A percentile compares a stretch with the other conserved stretches of the same genome.
These are phyloP conservation scores for Protea cynaroides DNA, from an alignment of 164 flowering plant genomes.

Conservation along the genomic window DNA sequence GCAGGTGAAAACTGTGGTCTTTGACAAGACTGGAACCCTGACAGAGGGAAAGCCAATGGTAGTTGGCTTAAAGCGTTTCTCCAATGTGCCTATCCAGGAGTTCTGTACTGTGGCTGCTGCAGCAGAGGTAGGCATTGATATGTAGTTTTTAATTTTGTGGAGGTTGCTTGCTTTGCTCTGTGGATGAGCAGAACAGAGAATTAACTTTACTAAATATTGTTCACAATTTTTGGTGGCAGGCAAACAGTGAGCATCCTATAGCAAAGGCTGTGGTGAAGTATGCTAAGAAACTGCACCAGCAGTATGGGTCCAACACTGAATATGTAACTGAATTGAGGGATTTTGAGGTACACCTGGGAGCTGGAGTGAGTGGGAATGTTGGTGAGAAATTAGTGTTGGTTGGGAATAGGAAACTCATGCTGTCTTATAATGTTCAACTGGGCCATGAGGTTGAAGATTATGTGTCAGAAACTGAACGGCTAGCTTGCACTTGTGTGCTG, in stretches of 20 bases:
- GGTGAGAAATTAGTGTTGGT: slow-evolving; percentile 55
- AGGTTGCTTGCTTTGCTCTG: background rate
- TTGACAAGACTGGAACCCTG: slow-evolving; percentile 94
- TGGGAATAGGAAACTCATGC: slow-evolving; percentile 89
- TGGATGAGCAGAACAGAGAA: background rate
- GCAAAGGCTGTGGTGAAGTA: slow-evolving; percentile 82
- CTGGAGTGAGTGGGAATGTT: slow-evolving; percentile 76
- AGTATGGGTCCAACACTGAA: slow-evolving; percentile 33
- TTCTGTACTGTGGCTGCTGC: slow-evolving; percentile 65
- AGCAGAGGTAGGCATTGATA: slow-evolving; percentile 55
- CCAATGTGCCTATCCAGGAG: slow-evolving; percentile 57
- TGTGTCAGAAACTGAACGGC: slow-evolving; percentile 54
- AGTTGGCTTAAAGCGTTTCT: slow-evolving; percentile 65
- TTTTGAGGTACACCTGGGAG: slow-evolving; percentile 82
- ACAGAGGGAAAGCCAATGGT: slow-evolving; percentile 86
- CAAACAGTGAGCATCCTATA: slow-evolving; percentile 91
- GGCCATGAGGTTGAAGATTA: slow-evolving; percentile 49
- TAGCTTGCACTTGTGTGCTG: slow-evolving; percentile 77
- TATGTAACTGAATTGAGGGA: slow-evolving; percentile 45
- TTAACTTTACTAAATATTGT: background rate
- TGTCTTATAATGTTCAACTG: slow-evolving; percentile 33
- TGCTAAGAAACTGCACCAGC: slow-evolving; percentile 54
- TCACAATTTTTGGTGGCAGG: slow-evolving; percentile 29
- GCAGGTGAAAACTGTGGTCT: slow-evolving; percentile 78
- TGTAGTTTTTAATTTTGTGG: background rate